Evolutionary conservation across 257 asterid species (phyloP), one percentile per base, ranked within the genome.

Genomic region (Solanum virginianum): DNA sequence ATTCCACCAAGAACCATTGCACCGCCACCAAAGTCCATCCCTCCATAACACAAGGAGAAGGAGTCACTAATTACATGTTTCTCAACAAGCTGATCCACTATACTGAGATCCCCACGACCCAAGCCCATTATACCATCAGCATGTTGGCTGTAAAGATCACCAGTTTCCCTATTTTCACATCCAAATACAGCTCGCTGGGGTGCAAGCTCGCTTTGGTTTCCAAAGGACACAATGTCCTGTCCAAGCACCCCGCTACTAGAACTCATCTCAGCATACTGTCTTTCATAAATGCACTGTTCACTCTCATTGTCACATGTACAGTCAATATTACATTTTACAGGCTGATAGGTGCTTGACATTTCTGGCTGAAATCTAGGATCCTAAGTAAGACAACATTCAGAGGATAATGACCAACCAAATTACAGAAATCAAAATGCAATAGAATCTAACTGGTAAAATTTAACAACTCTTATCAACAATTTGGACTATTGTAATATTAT

Each of bases 51-150:
- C 84, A 97, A 90, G 65, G 99, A 95, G 91, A 97, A 97, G 18
- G 98, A 94, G 90, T 97, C 97, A 81, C 92, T 89, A 87, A 97
- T 92, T 62, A 95, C 97, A 88, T 91, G 89, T 92, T 95, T 97
- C 14, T 92, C 95, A 86, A 97, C 98, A 62, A 97, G 98, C 89
- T 97, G 99, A 90, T 97, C 99, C 74, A 97, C 97, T 80, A 95
- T 92, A 92, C 99, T 94, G 84, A 97, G 98, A 86, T 97, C 98
- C 86, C 99, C 99, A 84, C 98, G 98, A 39, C 98, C 98, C 87
- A 97, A 90, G 85, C 98, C 99, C 97, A 97, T 95, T 82, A 97
- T 97, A 66, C 99, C 99, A 93, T 97, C 98, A 86, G 99, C 99
- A 86, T 93, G 99, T 86, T 97, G 98, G 90, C 95, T 95, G 89